Percentiles rank a stretch among this genome's conserved stretches.
Evolutionary conservation across 495 filamentous ascomycete genomes (phyloP).

Genomic region (Corynascus novoguineensis): DNA sequence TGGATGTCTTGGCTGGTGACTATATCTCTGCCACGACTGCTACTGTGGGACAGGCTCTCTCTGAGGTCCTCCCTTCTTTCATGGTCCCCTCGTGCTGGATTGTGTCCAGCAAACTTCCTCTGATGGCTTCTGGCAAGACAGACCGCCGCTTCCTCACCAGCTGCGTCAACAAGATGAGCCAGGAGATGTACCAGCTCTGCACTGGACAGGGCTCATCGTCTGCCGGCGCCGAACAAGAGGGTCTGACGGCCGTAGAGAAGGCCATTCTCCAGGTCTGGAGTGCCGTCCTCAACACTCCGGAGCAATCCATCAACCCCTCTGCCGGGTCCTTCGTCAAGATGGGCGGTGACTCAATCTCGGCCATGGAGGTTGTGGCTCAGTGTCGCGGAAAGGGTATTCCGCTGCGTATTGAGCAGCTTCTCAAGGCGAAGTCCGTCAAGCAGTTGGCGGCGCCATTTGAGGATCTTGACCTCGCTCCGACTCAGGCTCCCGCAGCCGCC

Average conservation of each 20-base stretch:
- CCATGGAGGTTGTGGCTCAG: constrained; percentile 39
- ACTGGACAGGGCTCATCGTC: not conserved
- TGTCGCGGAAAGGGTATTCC: constrained; percentile 2
- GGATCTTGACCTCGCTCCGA: constrained; percentile 21
- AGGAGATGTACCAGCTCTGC: constrained; percentile 11
- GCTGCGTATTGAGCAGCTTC: constrained; percentile 33
- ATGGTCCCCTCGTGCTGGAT: constrained; percentile 26
- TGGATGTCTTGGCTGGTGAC: not conserved
- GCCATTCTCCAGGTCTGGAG: constrained; percentile 15
- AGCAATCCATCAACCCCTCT: constrained; percentile 30
- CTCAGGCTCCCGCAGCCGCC: not conserved
- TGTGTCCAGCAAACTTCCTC: constrained; percentile 18
- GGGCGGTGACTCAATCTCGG: constrained; percentile 58
- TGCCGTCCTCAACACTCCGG: constrained; percentile 13
- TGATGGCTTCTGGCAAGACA: constrained; percentile 26
- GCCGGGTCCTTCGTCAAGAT: constrained; percentile 48
- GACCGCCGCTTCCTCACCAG: constrained; percentile 13
- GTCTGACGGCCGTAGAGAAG: constrained; percentile 7
- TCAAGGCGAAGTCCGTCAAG: constrained; percentile 35
- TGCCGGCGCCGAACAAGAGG: not conserved
- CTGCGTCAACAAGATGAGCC: constrained; percentile 8
- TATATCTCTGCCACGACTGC: not conserved
- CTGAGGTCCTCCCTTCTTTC: constrained; percentile 21
- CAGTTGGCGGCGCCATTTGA: constrained; percentile 1
- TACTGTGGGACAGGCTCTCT: not conserved